Conservation (phyloP, 768 basidiomycete genomes). For the Tubosaeta sp. region DNA sequence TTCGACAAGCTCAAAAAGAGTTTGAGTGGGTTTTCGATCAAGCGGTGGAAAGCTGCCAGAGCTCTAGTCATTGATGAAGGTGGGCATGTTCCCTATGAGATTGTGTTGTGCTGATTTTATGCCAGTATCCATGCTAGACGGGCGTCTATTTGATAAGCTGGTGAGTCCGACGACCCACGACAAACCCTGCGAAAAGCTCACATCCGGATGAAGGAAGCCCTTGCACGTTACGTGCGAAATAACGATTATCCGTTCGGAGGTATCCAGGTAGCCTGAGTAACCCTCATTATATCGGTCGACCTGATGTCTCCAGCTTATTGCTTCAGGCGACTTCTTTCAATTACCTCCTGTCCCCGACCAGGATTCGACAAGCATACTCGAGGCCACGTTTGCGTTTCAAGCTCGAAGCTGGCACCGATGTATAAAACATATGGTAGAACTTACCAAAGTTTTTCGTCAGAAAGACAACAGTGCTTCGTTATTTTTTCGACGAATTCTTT, state of each 20-base stretch:
- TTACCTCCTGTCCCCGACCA: conserved; percentile 63
- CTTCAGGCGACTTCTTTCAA: conserved; percentile 81
- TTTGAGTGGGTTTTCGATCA: conserved; percentile 24
- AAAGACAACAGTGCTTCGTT: conserved; percentile 46
- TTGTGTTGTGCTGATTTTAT: neutral
- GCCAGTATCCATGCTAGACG: conserved; percentile 76
- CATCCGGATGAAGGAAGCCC: conserved; percentile 24
- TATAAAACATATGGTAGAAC: conserved; percentile 40
- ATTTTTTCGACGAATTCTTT: neutral
- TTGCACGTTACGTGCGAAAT: conserved; percentile 42
- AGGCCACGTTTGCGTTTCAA: conserved; percentile 61
- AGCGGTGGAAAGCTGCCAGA: conserved; percentile 48
- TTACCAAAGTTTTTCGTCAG: conserved; percentile 72
- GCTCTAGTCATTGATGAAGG: conserved; percentile 74
- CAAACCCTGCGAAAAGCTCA: conserved; percentile 13
- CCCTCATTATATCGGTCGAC: neutral
- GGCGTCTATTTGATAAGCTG: conserved; percentile 64
- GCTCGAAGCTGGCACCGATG: conserved; percentile 56
- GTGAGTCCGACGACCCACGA: conserved; percentile 38
- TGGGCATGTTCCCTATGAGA: conserved; percentile 21
- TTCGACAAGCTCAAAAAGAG: conserved; percentile 38
- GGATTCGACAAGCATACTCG: conserved; percentile 46
- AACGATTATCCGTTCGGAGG: conserved; percentile 56
- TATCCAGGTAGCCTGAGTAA: conserved; percentile 44
- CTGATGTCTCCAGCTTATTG: conserved; percentile 47